Percentiles rank a stretch among this genome's conserved stretches.
phyloP scores from a whole-genome alignment of 2,329 filamentous ascomycete genomes.

The Diplodia seriata region DNA sequence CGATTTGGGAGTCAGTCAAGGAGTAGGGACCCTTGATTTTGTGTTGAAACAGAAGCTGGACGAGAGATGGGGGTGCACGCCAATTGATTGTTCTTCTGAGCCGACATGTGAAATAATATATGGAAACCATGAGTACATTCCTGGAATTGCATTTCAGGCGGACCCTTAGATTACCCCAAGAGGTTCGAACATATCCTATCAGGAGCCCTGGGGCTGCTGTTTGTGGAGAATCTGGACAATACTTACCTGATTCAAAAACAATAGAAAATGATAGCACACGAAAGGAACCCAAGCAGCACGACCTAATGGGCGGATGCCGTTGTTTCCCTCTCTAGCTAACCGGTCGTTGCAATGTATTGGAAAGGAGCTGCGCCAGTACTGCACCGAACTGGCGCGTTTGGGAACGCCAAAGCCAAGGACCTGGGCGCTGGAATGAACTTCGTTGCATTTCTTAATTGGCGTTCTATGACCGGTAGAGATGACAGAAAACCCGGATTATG shows the following conservation, averaged over 20 bases:
- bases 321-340: too few species aligned
- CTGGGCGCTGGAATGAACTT: neutral
- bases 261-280: too few species aligned
- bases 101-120: neutral
- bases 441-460: neutral
- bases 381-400: too few species aligned
- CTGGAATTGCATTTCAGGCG: neutral
- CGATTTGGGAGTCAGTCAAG: constrained; percentile 42
- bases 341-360: too few species aligned
- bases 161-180: neutral
- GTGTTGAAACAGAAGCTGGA: neutral
- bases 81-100: too few species aligned
- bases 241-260: too few species aligned
- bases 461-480: neutral
- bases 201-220: too few species aligned
- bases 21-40: neutral
- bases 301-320: too few species aligned
- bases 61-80: neutral
- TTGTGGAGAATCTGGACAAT: too few species aligned
- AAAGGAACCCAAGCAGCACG: too few species aligned
- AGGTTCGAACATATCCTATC: too few species aligned
- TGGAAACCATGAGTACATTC: neutral
- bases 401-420: neutral
- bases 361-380: too few species aligned
- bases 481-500: neutral